Conservation (phyloP, 192 early-diverging fungal genomes). For the Podila epigama region DNA sequence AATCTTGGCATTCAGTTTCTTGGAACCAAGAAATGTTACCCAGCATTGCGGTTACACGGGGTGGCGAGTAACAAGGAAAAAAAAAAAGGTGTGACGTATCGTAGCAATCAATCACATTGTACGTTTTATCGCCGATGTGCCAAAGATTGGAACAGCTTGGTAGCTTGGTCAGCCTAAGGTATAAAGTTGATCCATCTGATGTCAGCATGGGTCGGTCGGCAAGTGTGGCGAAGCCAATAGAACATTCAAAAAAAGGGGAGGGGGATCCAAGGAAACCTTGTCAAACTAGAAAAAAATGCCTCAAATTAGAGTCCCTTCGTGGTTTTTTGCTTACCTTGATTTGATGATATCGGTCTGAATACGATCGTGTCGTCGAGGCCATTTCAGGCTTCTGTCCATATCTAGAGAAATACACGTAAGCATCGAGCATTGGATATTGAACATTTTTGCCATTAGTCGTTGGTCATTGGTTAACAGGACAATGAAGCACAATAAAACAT, state of each 20-base stretch:
- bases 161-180: slow-evolving; percentile 37
- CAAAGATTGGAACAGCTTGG: slow-evolving; percentile 45
- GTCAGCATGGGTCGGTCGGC: no score
- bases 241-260: no score
- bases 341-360: slow-evolving; percentile 41
- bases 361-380: slow-evolving; percentile 13
- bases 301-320: neutral
- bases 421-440: no score
- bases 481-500: neutral
- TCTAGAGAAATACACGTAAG: slow-evolving; percentile 5
- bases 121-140: slow-evolving; percentile 39
- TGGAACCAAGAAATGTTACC: neutral
- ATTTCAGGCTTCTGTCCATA: slow-evolving; percentile 27
- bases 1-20: no score
- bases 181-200: no score
- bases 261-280: no score
- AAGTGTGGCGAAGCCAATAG: no score
- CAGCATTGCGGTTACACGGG: no score
- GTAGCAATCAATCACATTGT: neutral
- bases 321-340: slow-evolving; percentile 28
- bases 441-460: no score
- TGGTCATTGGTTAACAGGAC: no score
- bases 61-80: no score
- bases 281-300: neutral
- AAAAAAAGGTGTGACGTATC: neutral